Conservation (phyloP, 805 yeast genomes). For the Teunomyces aglyptinius region DNA sequence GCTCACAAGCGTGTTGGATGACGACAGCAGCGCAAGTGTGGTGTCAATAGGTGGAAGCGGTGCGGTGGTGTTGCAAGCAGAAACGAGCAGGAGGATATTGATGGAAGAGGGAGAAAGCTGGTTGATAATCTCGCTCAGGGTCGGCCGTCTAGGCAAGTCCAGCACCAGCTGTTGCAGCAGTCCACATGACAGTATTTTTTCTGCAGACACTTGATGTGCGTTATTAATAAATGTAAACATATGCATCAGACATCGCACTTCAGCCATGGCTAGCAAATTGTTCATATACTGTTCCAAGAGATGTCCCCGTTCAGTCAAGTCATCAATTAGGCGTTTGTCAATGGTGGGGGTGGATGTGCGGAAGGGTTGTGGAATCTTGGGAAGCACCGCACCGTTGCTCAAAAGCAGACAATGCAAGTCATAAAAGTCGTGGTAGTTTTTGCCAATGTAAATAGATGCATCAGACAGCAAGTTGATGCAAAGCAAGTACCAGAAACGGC, state of each 20-base stretch:
- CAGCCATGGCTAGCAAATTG: conserved; percentile 14
- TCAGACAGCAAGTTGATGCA: conserved; percentile 25
- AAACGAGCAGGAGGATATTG: conserved; percentile 16
- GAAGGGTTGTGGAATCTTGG: conserved; percentile 31
- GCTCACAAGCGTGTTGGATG: conserved; percentile 21
- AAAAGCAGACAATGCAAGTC: conserved; percentile 22
- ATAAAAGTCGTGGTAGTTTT: conserved; percentile 38
- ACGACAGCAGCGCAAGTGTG: conserved; percentile 5
- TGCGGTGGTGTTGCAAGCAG: conserved; percentile 12
- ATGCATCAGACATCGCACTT: conserved; percentile 4
- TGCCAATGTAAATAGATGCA: conserved; percentile 23
- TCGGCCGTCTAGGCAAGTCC: neutral
- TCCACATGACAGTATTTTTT: neutral
- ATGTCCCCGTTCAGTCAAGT: conserved; percentile 19
- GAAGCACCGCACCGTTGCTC: conserved; percentile 15
- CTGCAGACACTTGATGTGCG: conserved; percentile 11
- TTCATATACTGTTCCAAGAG: conserved; percentile 27
- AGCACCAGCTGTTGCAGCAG: neutral
- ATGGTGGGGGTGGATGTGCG: conserved; percentile 7
- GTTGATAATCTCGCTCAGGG: conserved; percentile 2
- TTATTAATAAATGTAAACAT: conserved; percentile 9
- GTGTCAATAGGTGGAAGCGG: conserved; percentile 14
- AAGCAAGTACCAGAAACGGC: conserved; percentile 33
- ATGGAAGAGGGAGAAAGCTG: conserved; percentile 4
- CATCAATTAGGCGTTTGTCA: conserved; percentile 12